Evolutionary conservation across 139 green algal genomes (phyloP), one percentile per base, ranked within the genome.

Genomic region (Pedinophyceae sp.): DNA sequence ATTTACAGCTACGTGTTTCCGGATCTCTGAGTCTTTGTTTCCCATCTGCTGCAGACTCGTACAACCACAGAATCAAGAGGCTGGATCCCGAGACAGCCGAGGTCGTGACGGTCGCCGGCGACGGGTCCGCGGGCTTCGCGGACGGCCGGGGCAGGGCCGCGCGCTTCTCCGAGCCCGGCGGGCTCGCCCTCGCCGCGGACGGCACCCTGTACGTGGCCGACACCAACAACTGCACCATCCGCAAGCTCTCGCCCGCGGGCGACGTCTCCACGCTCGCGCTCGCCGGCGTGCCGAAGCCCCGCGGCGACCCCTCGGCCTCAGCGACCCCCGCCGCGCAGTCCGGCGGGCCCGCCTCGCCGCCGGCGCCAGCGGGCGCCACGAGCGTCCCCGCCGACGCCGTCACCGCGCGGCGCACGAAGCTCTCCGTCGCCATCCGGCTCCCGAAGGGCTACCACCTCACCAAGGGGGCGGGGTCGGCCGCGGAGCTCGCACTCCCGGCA

Each of bases 31-130:
- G 62, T 88, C 16, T n/a, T n/a, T n/a, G n/a, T n/a, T n/a, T n/a
- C n/a, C n/a, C n/a, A n/a, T n/a, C n/a, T n/a, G n/a, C n/a, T n/a
- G 79, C 80, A 19, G 80, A 88, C 54, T 78, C 60, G 19, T 88
- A 88, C 79, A 88, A 88, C 55, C 81, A 88, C 70, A 66, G 68
- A 15, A 56, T 88, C 29, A 88, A 88, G 61, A 47, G 49, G 17
- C 50, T 90, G 28, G 61, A 91, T 38, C 67, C 71, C 2, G 5
- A 20, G 17, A 72, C 38, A 19, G 57, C 55, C 38, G 54, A 57
- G 25, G 54, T 88, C 38, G 43, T 41, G 0, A 83, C 74, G 0
- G 2, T 88, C 18, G 78, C 69, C 0, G 79, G 79, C 56, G 74
- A 55, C 17, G 79, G 79, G 49, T 22, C 0, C 4, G 52, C 78